Evolutionary conservation across 2,329 filamentous ascomycete species (phyloP).

Genomic region (Trichoderma pleuroti): DNA sequence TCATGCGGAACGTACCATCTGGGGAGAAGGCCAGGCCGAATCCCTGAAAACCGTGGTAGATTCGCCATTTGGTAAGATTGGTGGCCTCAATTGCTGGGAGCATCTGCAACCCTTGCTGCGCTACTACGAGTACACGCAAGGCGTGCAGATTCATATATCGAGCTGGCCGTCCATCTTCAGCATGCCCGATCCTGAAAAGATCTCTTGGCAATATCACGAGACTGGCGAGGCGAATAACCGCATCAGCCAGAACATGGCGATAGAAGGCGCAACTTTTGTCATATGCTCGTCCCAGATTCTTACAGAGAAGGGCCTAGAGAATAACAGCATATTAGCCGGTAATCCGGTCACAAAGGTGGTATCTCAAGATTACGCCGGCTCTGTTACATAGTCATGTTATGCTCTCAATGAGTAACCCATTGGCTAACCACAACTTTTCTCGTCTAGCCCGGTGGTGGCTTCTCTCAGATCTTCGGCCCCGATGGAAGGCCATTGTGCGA

Average conservation of each 20-base stretch:
- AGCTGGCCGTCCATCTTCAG: slow-evolving; percentile 32
- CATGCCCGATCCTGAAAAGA: slow-evolving; percentile 28
- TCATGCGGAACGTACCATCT: slow-evolving; percentile 53
- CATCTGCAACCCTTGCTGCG: slow-evolving; percentile 15
- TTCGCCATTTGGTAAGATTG: slow-evolving; percentile 48
- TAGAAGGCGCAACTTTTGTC: slow-evolving; percentile 43
- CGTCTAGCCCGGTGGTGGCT: slow-evolving; percentile 41
- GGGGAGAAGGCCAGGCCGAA: slow-evolving; percentile 53
- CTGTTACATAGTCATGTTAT: not conserved
- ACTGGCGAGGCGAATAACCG: slow-evolving; percentile 33
- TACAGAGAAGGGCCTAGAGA: slow-evolving; percentile 39
- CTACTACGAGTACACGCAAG: slow-evolving; percentile 23
- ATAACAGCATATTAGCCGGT: slow-evolving; percentile 35
- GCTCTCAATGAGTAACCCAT: not conserved
- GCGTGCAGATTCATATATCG: slow-evolving; percentile 24
- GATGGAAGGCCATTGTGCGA: slow-evolving; percentile 38
- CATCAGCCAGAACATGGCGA: slow-evolving; percentile 40
- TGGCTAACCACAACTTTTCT: not conserved
- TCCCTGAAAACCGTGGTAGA: slow-evolving; percentile 48
- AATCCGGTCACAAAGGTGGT: slow-evolving; percentile 35
- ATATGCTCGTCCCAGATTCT: slow-evolving; percentile 39
- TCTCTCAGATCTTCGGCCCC: slow-evolving; percentile 52
- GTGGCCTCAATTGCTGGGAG: slow-evolving; percentile 55
- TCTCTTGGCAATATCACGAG: slow-evolving; percentile 36
- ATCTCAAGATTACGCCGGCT: not conserved